Evolutionary conservation across 2,329 filamentous ascomycete species (phyloP).

Genomic region (Colletotrichum magnum): DNA sequence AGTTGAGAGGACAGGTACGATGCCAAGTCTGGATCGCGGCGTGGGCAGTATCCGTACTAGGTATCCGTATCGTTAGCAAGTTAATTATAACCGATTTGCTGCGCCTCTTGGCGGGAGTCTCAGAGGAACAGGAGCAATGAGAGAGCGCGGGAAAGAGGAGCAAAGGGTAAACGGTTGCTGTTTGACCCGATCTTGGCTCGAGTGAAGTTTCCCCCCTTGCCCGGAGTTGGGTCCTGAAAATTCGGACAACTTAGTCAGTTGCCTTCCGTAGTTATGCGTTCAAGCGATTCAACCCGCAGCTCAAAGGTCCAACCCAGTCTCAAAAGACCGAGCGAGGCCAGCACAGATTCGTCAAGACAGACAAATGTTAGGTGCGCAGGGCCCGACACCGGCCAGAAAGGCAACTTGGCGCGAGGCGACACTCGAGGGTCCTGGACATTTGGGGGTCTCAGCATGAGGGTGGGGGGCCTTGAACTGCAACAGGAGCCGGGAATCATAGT

Average conservation of each 20-base stretch:
- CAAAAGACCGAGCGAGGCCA: not conserved
- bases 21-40: too few relatives aligned
- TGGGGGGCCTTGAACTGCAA: constrained; percentile 7
- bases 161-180: constrained; percentile 30
- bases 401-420: constrained; percentile 32
- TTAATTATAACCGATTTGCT: constrained; percentile 13
- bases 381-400: constrained; percentile 27
- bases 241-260: constrained; percentile 35
- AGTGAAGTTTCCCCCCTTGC: constrained; percentile 23
- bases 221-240: too few relatives aligned
- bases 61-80: not conserved
- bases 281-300: constrained; percentile 22
- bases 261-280: constrained; percentile 13
- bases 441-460: constrained; percentile 3
- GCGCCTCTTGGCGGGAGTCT: constrained; percentile 22
- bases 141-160: constrained; percentile 13
- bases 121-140: constrained; percentile 8
- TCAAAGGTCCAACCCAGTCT: constrained; percentile 19
- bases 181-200: constrained; percentile 39
- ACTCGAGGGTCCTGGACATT: not conserved
- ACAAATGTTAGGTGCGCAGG: constrained; percentile 2
- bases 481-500: not conserved
- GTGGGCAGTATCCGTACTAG: too few relatives aligned
- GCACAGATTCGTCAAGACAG: not conserved
- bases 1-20: too few relatives aligned